phyloP scores from a whole-genome alignment of 305 asterid species.

The Fraxinus sp. region DNA sequence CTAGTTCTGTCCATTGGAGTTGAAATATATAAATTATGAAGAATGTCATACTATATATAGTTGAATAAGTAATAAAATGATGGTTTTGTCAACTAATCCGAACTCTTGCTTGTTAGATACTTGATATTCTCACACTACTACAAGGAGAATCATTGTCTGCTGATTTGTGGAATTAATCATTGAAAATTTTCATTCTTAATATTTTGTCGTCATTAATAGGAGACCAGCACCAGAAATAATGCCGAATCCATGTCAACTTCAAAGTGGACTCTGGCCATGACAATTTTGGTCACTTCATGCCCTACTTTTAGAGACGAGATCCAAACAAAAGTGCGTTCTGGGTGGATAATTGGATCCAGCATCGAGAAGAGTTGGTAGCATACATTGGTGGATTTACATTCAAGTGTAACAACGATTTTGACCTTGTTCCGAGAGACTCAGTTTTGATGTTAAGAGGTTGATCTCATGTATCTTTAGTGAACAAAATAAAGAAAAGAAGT shows the following conservation, averaged over 20 bases:
- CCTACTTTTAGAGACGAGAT: background rate
- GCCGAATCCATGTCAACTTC: conserved; percentile 17
- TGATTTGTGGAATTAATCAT: background rate
- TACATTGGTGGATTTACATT: conserved; percentile 24
- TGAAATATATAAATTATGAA: background rate
- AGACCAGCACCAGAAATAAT: conserved; percentile 46
- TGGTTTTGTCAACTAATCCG: background rate
- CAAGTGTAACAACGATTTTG: conserved; percentile 34
- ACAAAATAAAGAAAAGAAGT: conserved; percentile 28
- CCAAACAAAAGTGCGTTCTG: conserved; percentile 7
- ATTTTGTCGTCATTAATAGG: conserved; percentile 37
- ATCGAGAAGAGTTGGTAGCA: conserved; percentile 20
- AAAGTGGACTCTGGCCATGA: conserved; percentile 25
- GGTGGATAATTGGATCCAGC: conserved; percentile 29
- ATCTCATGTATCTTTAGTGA: conserved; percentile 32
- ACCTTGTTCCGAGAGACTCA: conserved; percentile 37
- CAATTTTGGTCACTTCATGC: conserved; percentile 14
- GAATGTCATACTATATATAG: background rate
- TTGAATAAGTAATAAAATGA: background rate
- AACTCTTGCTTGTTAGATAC: background rate
- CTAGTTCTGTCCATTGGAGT: background rate
- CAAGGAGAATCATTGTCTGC: background rate
- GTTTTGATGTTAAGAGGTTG: conserved; percentile 45
- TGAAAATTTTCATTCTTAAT: background rate
- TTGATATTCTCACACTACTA: background rate